Conservation (phyloP, 2,329 filamentous ascomycete species). For the Sporothrix brasiliensis region DNA sequence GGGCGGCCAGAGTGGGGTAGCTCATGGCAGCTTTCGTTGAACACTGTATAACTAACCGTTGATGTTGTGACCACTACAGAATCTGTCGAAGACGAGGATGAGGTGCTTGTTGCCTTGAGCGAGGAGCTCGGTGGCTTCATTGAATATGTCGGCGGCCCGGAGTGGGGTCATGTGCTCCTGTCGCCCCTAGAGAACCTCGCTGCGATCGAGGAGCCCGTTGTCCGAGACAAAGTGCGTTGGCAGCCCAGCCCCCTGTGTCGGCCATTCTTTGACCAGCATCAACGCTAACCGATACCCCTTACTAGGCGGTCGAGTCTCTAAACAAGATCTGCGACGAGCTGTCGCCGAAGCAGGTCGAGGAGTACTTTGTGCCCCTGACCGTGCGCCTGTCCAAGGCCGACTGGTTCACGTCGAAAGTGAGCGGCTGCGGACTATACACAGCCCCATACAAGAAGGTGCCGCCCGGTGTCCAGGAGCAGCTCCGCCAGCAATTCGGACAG, state of each 20-base stretch:
- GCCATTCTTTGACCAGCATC: neutral
- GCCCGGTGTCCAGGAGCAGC: slow-evolving; percentile 81
- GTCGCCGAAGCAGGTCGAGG: slow-evolving; percentile 89
- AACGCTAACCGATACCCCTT: slow-evolving; percentile 15
- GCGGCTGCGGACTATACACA: slow-evolving; percentile 92
- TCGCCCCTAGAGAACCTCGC: slow-evolving; percentile 97
- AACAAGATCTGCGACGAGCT: slow-evolving; percentile 98
- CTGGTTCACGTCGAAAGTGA: slow-evolving; percentile 99
- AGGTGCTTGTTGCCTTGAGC: slow-evolving; percentile 94
- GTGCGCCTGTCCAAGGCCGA: slow-evolving; percentile 97
- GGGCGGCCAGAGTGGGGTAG: slow-evolving; percentile 6
- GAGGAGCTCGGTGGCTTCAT: slow-evolving; percentile 96
- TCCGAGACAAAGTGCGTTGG: slow-evolving; percentile 84
- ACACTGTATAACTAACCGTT: slow-evolving; percentile 21
- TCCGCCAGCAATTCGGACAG: slow-evolving; percentile 87
- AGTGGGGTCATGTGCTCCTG: slow-evolving; percentile 92
- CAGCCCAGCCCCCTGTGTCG: slow-evolving; percentile 6
- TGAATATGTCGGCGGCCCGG: slow-evolving; percentile 93
- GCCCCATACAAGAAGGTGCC: slow-evolving; percentile 91
- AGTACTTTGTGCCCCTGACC: slow-evolving; percentile 94
- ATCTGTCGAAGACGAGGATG: slow-evolving; percentile 98
- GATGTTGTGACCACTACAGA: slow-evolving; percentile 57
- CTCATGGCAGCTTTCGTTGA: neutral
- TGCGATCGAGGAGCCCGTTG: slow-evolving; percentile 96
- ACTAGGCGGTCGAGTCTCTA: slow-evolving; percentile 91